Base-by-base conservation (phyloP, 2,329 filamentous ascomycete genomes). In the Aspergillus oerlinghausenensis region DNA sequence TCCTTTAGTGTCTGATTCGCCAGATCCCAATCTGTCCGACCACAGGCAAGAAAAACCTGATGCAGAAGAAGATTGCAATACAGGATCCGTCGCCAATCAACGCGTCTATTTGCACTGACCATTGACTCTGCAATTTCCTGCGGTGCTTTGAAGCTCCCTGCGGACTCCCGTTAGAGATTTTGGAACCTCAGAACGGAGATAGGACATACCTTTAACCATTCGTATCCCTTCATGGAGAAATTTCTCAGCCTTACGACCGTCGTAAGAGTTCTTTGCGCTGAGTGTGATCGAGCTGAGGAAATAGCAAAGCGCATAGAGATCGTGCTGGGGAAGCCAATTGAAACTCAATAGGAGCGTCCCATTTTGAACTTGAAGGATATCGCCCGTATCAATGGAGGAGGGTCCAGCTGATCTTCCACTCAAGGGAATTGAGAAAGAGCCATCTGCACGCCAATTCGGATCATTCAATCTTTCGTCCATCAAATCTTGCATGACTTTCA, bases 51-150 rank as follows among this genome's bases (percentile, higher is more conserved):
- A 51, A 94, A 82, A 3, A 87, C 86, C 26, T 87, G 83, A 19
- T 92, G 80, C n/a, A 91, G 80, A 51, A 87, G 82, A 38, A 91
- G 79, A 60, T 90, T 88, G 68, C 84, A 86, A 57, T 85, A 83
- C 7, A 90, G 78, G 52, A 85, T 80, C 55, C 77, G 80, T 51
- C 87, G 83, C 87, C 88, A 91, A 58, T 83, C 79, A 9, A 82
- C 79, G 49, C 86, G 79, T 59, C 79, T 74, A 28, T 85, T 80
- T 10, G 84, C 84, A 50, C 81, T 80, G 42, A 81, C 79, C 17
- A 89, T 74, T 0, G 84, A 82, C 51, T 84, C 77, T 0, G 80
- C 73, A 10, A 75, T 69, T 49, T 74, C 73, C 51, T 78, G 71
- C 1, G 75, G 72, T 4, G 65, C 60, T 58, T 68, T 71, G 56